These are phyloP conservation scores for Gilbertella persicaria DNA, from an alignment of 371 early-diverging fungal species.

Conservation along the genomic window DNA sequence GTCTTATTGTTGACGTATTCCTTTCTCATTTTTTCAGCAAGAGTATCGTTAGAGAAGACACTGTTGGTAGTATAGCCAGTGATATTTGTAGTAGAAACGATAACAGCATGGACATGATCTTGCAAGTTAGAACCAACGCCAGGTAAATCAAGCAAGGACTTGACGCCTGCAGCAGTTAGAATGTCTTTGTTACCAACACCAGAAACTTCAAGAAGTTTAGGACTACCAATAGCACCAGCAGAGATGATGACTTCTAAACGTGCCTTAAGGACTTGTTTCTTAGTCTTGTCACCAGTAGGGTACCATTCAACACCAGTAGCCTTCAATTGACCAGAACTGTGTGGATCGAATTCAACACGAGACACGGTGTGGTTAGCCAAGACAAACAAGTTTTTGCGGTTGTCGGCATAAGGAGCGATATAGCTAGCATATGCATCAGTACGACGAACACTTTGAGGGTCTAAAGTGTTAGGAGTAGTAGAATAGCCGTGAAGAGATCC, in stretches of 20 bases:
- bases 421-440: conserved; percentile 15
- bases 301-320: conserved; percentile 26
- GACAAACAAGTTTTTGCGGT: conserved; percentile 7
- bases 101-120: conserved; percentile 32
- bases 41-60: conserved; percentile 8
- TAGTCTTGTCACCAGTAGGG: conserved; percentile 5
- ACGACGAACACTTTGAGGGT: conserved; percentile 11
- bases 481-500: conserved; percentile 18
- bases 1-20: conserved; percentile 5
- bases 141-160: conserved; percentile 16
- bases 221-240: conserved; percentile 21
- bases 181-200: conserved; percentile 18
- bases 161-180: conserved; percentile 8
- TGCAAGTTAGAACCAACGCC: conserved; percentile 41
- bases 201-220: conserved; percentile 23
- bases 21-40: conserved; percentile 8
- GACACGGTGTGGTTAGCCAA: conserved; percentile 15
- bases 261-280: conserved; percentile 15
- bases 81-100: conserved; percentile 16
- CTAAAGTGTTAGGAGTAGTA: conserved; percentile 16
- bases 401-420: conserved; percentile 4
- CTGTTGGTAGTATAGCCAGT: conserved; percentile 17
- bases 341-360: conserved; percentile 5
- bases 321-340: neutral
- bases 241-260: conserved; percentile 24